Conservation (phyloP, 495 filamentous ascomycete genomes). For the Podospora comata region DNA sequence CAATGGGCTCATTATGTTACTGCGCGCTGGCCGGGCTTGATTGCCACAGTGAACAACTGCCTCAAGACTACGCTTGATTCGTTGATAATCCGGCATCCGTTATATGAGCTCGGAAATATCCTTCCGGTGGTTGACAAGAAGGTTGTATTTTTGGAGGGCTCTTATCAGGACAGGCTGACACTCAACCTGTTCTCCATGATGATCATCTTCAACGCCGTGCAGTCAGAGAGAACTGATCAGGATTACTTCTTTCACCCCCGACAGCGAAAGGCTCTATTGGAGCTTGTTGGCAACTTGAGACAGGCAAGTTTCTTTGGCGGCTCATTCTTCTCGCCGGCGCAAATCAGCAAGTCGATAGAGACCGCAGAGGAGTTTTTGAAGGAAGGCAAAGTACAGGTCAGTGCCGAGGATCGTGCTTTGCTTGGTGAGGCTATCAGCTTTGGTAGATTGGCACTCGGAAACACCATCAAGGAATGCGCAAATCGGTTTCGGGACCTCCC, state of each 20-base stretch:
- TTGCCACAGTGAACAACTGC: slow-evolving; percentile 55
- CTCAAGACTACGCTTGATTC: slow-evolving; percentile 68
- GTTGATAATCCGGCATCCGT: slow-evolving; percentile 75
- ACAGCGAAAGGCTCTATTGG: slow-evolving; percentile 60
- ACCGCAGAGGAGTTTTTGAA: slow-evolving; percentile 62
- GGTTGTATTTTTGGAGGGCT: slow-evolving; percentile 71
- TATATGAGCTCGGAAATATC: slow-evolving; percentile 63
- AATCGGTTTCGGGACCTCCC: slow-evolving; percentile 74
- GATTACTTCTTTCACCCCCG: slow-evolving; percentile 87
- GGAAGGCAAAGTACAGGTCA: slow-evolving; percentile 49
- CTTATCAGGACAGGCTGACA: slow-evolving; percentile 75
- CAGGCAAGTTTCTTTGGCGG: slow-evolving; percentile 88
- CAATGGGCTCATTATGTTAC: slow-evolving; percentile 76
- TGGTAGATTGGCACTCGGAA: slow-evolving; percentile 57
- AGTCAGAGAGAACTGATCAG: slow-evolving; percentile 75
- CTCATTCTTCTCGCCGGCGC: slow-evolving; percentile 62
- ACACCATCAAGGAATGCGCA: slow-evolving; percentile 61
- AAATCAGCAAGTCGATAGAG: slow-evolving; percentile 61
- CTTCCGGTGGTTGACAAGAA: slow-evolving; percentile 68
- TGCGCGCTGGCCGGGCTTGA: slow-evolving; percentile 45
- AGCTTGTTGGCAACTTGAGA: slow-evolving; percentile 72
- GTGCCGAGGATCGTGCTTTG: slow-evolving; percentile 54
- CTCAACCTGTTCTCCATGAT: slow-evolving; percentile 81
- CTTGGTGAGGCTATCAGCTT: slow-evolving; percentile 61
- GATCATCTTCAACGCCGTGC: slow-evolving; percentile 80